Evolutionary conservation across 1,284 basidiomycete genomes (phyloP).

Genomic region (Inonotus obliquus): DNA sequence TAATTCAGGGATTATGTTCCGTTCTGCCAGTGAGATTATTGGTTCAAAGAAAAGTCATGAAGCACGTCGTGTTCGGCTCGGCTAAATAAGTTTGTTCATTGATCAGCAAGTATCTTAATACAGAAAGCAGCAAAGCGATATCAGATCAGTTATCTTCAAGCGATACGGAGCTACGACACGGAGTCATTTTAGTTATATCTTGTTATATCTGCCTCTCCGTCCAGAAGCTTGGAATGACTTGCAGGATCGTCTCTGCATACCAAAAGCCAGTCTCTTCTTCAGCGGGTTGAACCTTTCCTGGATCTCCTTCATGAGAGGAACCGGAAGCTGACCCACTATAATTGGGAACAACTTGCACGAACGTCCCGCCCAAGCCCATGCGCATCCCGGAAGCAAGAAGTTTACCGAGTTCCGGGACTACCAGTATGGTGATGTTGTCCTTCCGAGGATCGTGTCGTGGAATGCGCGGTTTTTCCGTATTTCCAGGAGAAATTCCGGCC

Average conservation of each 20-base stretch:
- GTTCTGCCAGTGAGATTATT: no score
- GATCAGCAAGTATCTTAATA: background rate
- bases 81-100: background rate
- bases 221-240: slow-evolving; percentile 24
- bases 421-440: slow-evolving; percentile 51
- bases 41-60: no score
- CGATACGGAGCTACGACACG: no score
- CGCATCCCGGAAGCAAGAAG: slow-evolving; percentile 36
- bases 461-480: background rate
- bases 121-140: no score
- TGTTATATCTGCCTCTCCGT: slow-evolving; percentile 11
- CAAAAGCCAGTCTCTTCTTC: slow-evolving; percentile 31
- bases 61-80: no score
- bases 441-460: slow-evolving; percentile 42
- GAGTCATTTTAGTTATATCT: no score
- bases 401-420: slow-evolving; percentile 42
- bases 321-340: slow-evolving; percentile 19
- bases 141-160: no score
- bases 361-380: slow-evolving; percentile 54
- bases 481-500: background rate
- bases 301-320: background rate
- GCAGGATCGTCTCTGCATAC: slow-evolving; percentile 39
- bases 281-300: slow-evolving; percentile 12
- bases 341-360: slow-evolving; percentile 52
- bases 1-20: no score